phyloP scores from a whole-genome alignment of 495 filamentous ascomycete genomes.

The Talaromyces proteolyticus region DNA sequence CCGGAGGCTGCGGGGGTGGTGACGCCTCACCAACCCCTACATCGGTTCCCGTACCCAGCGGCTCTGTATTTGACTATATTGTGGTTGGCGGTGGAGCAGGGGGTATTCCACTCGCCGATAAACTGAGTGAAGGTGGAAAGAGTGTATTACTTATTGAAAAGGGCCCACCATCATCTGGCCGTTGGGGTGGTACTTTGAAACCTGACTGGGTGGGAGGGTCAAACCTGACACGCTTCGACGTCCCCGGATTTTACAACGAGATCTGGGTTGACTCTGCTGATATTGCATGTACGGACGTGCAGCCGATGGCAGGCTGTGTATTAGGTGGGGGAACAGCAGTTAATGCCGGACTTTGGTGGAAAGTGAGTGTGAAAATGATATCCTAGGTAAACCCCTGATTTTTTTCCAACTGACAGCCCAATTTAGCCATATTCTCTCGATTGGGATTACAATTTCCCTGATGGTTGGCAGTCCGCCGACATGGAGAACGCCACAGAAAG shows the following conservation, averaged over 20 bases:
- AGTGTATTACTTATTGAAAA: conserved; percentile 35
- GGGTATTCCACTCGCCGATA: conserved; percentile 48
- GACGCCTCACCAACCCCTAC: no score
- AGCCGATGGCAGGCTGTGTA: conserved; percentile 66
- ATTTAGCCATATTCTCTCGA: no score
- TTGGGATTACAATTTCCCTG: conserved; percentile 69
- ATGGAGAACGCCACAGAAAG: conserved; percentile 49
- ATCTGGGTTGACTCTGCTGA: conserved; percentile 16
- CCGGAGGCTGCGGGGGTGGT: no score
- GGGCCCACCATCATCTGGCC: conserved; percentile 25
- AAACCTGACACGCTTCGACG: conserved; percentile 64
- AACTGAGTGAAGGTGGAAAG: conserved; percentile 55
- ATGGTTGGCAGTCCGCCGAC: conserved; percentile 64
- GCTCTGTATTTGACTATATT: no score
- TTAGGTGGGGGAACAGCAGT: conserved; percentile 66
- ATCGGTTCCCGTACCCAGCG: no score
- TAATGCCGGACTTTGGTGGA: no score
- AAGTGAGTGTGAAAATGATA: no score
- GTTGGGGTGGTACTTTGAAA: conserved; percentile 22
- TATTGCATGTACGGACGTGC: conserved; percentile 55
- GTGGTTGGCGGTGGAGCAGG: conserved; percentile 28
- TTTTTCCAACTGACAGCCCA: conserved; percentile 47
- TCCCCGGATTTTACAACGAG: conserved; percentile 57
- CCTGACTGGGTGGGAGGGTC: conserved; percentile 23
- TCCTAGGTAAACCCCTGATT: no score